Percentiles rank a stretch among this genome's conserved stretches.
These are phyloP conservation scores for Polygonum aviculare DNA, from an alignment of 148 eudicot species.

Conservation along the genomic window DNA sequence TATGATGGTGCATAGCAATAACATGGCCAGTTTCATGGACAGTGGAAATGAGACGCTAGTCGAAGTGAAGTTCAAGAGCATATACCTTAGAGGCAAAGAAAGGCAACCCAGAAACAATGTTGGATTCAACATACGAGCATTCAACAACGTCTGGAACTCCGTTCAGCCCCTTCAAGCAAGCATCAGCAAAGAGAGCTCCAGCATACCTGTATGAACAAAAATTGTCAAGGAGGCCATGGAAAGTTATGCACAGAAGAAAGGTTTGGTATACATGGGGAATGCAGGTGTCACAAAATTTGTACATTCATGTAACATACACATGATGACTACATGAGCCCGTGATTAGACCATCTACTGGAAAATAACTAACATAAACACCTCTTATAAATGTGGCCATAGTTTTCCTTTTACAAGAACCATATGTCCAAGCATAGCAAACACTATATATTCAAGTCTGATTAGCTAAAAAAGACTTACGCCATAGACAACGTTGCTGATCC, in stretches of 20 bases:
- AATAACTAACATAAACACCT: background rate
- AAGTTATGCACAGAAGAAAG: background rate
- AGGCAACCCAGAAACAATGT: conserved; percentile 56
- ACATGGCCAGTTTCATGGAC: background rate
- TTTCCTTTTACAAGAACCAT: background rate
- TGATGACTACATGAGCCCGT: background rate
- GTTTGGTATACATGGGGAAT: background rate
- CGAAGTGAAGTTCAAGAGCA: background rate
- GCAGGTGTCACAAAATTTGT: background rate
- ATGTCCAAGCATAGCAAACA: background rate
- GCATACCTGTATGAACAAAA: conserved; percentile 53
- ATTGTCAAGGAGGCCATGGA: background rate
- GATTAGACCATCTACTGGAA: background rate
- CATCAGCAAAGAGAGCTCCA: conserved; percentile 95
- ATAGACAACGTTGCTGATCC: conserved; percentile 97
- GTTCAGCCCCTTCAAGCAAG: conserved; percentile 96
- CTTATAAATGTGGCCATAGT: background rate
- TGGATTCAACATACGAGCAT: conserved; percentile 85
- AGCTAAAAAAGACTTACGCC: conserved; percentile 61
- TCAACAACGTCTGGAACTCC: conserved; percentile 95
- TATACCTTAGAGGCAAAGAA: conserved; percentile 95
- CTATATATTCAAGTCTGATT: background rate
- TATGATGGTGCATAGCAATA: background rate
- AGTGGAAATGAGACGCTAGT: background rate
- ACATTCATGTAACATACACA: background rate